Base-by-base conservation (phyloP, 495 filamentous ascomycete species). In the Evansstolkia leycettana region DNA sequence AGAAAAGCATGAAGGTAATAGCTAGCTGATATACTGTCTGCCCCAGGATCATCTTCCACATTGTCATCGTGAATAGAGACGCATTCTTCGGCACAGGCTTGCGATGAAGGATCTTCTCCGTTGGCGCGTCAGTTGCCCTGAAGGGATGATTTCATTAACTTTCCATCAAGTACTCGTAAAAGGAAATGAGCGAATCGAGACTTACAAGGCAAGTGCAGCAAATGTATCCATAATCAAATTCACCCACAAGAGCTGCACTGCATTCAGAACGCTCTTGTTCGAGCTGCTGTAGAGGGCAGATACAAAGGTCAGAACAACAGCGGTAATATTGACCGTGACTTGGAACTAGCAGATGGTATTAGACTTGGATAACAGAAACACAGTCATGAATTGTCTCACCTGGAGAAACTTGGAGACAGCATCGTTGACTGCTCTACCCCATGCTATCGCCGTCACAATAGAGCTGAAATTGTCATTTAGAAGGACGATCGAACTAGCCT, bases 41-140 rank as follows among this genome's bases (percentile, higher is more conserved):
- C 15, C 84, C 84, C 20, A 88, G 66, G 38, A 93, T 90, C 85
- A 93, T 93, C 58, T 93, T 93, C 85, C 85, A 93, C 85, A 93
- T 93, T 19, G 77, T 87, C 16, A 78, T 58, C 3, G 83, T 84
- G 50, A 93, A 80, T 14, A 93, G 73, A 4, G 77, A 70, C 23
- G 82, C 73, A 10, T 69, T 73, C 54, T 83, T 86, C n/a, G 75
- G 76, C 12, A 82, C 76, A n/a, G 85, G 85, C 53, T 85, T 84
- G 28, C 85, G 76, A 41, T 93, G 63, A 20, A 93, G 60, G 29
- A 92, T 82, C 36, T 78, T 77, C 27, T 80, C 76, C 0, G 76
- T 78, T 17, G 85, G 85, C 20, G 81, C 79, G 45, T 93, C 85
- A 5, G 85, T 93, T 8, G 85, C 86, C 30, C 54, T 57, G 44